Evolutionary conservation across 768 basidiomycete species (phyloP).

Genomic region (Termitomyces titanicus): DNA sequence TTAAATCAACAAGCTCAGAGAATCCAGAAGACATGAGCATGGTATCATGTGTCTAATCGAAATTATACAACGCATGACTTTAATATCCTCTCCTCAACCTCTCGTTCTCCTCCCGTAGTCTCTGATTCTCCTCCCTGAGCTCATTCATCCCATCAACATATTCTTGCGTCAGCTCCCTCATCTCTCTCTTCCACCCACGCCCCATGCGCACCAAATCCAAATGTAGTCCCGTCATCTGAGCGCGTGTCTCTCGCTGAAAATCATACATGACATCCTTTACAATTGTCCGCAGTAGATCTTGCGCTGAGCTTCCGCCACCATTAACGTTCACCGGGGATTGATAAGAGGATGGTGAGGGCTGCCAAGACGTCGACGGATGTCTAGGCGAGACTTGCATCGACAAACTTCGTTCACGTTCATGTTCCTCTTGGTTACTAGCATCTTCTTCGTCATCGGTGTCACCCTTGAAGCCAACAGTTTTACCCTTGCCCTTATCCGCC

Average conservation of each 20-base stretch:
- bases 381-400: constrained; percentile 59
- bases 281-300: constrained; percentile 61
- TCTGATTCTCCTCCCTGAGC: constrained; percentile 65
- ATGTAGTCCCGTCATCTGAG: constrained; percentile 75
- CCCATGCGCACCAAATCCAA: constrained; percentile 72
- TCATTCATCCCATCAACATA: constrained; percentile 55
- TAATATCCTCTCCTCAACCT: constrained; percentile 40
- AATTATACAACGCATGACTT: background rate
- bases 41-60: background rate
- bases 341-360: constrained; percentile 36
- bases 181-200: constrained; percentile 61
- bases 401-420: constrained; percentile 34
- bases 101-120: constrained; percentile 65
- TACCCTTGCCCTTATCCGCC: constrained; percentile 10
- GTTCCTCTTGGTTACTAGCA: constrained; percentile 22
- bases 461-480: constrained; percentile 9
- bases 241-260: constrained; percentile 62
- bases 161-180: constrained; percentile 59
- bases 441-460: constrained; percentile 15
- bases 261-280: constrained; percentile 73
- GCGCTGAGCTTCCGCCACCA: constrained; percentile 32
- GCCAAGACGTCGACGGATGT: constrained; percentile 36
- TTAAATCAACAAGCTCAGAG: background rate
- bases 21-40: background rate
- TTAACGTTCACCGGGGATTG: constrained; percentile 20